Percentiles rank a stretch among this genome's conserved stretches.
Evolutionary conservation across 768 basidiomycete genomes (phyloP).

Genomic region (Tremella mesenterica): DNA sequence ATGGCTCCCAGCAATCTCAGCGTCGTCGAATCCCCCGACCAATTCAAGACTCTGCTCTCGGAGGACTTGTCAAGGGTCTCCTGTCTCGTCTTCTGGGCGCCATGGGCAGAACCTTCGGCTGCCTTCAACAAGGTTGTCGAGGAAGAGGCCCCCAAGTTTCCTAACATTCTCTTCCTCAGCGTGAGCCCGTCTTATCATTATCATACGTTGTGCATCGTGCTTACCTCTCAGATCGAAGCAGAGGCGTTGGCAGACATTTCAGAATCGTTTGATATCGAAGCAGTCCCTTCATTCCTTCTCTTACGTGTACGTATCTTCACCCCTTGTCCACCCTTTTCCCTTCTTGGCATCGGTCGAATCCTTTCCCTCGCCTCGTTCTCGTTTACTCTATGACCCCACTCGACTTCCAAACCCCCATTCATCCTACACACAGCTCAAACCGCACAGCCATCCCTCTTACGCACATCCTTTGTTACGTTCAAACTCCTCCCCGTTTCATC

Average conservation of each 20-base stretch:
- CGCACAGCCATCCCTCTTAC: too few species aligned
- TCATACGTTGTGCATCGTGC: background rate
- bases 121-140: slow-evolving; percentile 73
- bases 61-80: slow-evolving; percentile 71
- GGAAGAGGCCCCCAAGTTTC: slow-evolving; percentile 66
- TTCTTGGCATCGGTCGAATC: background rate
- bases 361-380: background rate
- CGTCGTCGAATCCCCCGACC: slow-evolving; percentile 55
- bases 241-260: slow-evolving; percentile 60
- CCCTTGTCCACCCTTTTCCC: background rate
- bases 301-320: slow-evolving; percentile 56
- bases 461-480: too few species aligned
- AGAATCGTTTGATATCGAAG: slow-evolving; percentile 83
- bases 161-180: slow-evolving; percentile 62
- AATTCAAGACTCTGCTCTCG: slow-evolving; percentile 68
- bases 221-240: slow-evolving; percentile 37
- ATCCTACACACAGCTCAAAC: too few species aligned
- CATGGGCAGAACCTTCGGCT: slow-evolving; percentile 82
- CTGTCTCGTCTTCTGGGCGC: slow-evolving; percentile 88
- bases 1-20: slow-evolving; percentile 46
- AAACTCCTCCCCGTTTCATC: too few species aligned
- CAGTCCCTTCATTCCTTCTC: slow-evolving; percentile 76
- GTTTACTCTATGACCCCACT: background rate
- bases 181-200: slow-evolving; percentile 46
- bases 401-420: too few species aligned